Conservation (phyloP, 495 filamentous ascomycete genomes). For the Penicillium cosmopolitanum region DNA sequence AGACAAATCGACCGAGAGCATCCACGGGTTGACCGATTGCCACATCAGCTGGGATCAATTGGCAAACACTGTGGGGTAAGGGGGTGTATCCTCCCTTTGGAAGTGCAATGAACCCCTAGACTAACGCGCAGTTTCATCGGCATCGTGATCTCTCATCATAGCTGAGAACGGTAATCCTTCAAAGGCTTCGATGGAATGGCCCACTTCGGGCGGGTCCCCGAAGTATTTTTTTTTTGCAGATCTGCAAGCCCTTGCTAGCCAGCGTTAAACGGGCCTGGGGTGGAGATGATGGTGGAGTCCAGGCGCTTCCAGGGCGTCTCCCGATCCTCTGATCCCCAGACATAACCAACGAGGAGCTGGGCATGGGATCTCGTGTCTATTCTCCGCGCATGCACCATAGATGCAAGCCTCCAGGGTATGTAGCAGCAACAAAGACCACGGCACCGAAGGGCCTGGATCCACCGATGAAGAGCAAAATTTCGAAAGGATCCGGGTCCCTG, state of each 20-base stretch:
- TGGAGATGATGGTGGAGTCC: slow-evolving; percentile 8
- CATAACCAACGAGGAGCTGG: background rate
- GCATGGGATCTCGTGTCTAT: background rate
- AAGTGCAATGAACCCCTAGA: background rate
- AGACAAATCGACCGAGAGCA: slow-evolving; percentile 27
- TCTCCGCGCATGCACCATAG: background rate
- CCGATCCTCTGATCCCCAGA: background rate
- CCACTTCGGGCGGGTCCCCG: slow-evolving; percentile 31
- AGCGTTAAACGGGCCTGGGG: background rate
- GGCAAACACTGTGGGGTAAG: slow-evolving; percentile 7
- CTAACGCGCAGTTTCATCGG: background rate
- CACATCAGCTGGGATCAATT: slow-evolving; percentile 18
- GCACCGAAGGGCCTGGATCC: background rate
- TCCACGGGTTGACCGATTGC: slow-evolving; percentile 27
- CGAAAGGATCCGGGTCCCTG: slow-evolving; percentile 4
- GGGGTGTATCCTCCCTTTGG: slow-evolving; percentile 1
- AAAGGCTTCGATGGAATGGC: slow-evolving; percentile 35
- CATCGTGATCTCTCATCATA: slow-evolving; percentile 26
- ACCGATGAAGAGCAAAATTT: background rate
- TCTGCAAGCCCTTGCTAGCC: slow-evolving; percentile 16
- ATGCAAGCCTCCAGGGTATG: background rate
- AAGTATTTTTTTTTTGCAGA: slow-evolving; percentile 24
- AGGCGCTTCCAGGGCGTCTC: background rate
- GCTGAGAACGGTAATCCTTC: slow-evolving; percentile 32
- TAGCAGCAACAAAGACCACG: background rate